Base-by-base conservation (phyloP, 495 filamentous ascomycete species). In the Neurospora sp. region DNA sequence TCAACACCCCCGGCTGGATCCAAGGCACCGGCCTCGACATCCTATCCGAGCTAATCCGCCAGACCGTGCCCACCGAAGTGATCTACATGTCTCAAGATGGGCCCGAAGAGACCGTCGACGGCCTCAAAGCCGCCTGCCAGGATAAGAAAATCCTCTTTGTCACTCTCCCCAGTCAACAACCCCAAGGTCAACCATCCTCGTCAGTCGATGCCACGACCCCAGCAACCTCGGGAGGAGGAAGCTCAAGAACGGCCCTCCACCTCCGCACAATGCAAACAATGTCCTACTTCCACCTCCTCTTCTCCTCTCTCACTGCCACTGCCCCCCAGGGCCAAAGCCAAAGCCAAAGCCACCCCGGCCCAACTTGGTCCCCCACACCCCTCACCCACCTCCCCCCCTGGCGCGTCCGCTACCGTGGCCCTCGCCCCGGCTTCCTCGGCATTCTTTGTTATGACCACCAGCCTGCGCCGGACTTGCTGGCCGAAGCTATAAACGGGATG, bases 1-100 rank as follows among this genome's bases (percentile, higher is more conserved):
- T 97, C 78, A 96, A 96, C 79, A 91, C 90, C 14, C 89, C 92
- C 2, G 93, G 93, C 27, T 96, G 93, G 93, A 89, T 94, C 38
- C 90, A 91, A 77, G 92, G 91, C 5, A 87, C 88, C 9, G 91
- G 92, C 3, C 81, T 94, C 6, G 91, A 93, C 76, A 83, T 94
- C 12, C 84, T 94, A 0, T 83, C 84, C 27, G 88, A 89, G 69
- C 82, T 96, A 2, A 86, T 94, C 72, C 76, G 81, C 2, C 80
- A 79, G 3, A 73, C 83, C 14, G 76, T 76, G 6, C 87, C 86
- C 0, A 83, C 88, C 2, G 89, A 92, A 72, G 86, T 94, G 11
- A 82, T 94, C 37, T 93, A 94, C 80, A 91, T 92, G 88, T 93
- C 91, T 35, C 86, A 88, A 72, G 89, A 89, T 70, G 91, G 91